Evolutionary conservation across 306 rosid genomes (phyloP), one percentile per base, ranked within the genome.

Genomic region (Cyamopsis tetragonoloba): DNA sequence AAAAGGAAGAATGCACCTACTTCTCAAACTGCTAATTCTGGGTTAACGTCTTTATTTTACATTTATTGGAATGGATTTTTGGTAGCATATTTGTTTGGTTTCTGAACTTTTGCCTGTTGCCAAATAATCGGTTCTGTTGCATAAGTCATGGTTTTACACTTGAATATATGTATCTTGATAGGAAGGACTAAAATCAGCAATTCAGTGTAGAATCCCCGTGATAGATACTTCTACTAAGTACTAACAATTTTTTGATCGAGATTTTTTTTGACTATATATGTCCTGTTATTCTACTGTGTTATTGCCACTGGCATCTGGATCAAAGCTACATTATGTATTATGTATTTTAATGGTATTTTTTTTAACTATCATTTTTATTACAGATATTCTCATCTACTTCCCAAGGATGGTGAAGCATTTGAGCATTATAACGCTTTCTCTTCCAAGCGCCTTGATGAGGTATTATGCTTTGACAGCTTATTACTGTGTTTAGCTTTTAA

Each of bases 401-500:
- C 97, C 15, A 82, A 77, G 76, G 91, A 90, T 61, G 89, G 82
- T 59, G 96, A 93, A 70, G 95, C 99, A 68, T 84, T 93, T 82
- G 99, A 86, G 72, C 95, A 83, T 77, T 93, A 93, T 72, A 82
- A 71, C 76, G 54, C 78, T 58, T 86, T 88, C 81, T 88, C 87
- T 63, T 79, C 89, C 65, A 93, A 88, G 90, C 91, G 89, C 39
- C 86, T 93, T 77, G 99, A 90, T 65, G 99, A 93, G 99, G 99
- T 93, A 89, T 42, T 56, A 64, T 39, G 64, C 62, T 42, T 61
- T 38, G 49, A 22, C 28, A 42, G 37, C 49, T 23, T n/a, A 37
- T 10, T 14, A 11, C n/a, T n/a, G 23, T 59, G 35, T 10, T 39
- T 65, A 24, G 1, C 15, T 71, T 51, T n/a, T 22, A 47, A 32